Evolutionary conservation across 208 protist genomes (phyloP), one percentile per base, ranked within the genome.

Genomic region (Acanthamoeba royreba): DNA sequence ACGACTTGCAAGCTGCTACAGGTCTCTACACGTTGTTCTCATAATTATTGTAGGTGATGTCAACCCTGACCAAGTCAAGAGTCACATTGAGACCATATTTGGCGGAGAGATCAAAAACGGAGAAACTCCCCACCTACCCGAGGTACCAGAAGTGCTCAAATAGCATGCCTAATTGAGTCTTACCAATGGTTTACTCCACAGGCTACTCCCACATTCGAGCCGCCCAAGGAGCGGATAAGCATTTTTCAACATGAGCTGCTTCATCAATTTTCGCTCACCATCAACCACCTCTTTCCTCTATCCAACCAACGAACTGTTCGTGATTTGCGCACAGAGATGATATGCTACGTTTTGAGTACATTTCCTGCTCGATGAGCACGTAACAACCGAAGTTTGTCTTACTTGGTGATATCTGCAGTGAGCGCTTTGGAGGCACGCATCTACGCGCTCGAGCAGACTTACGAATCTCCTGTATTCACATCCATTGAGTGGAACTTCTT

Each of bases 221-320:
- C 79, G 11, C 43, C 79, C 19, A 58, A 19, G 33, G 79, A 87
- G 47, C 28, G 46, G 28, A 52, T 87, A 33, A 49, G 47, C 79
- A 87, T 87, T 35, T 87, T 87, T 38, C 79, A 87, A 22, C 79
- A 87, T 46, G 79, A 87, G 45, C 79, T 87, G 28, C 47, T 87
- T 19, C 79, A 87, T 40, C 79, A 87, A 46, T 87, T 87, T 58
- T 87, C 79, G 46, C 45, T 87, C 13, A 87, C 79, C 46, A 87
- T 87, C 46, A 87, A 87, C 47, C 46, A 61, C 38, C 47, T 87
- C 46, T 87, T 87, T 46, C 79, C 79, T 4, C 42, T 87, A 7
- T 58, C 79, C 47, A 58, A 58, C 47, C 47, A 87, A 61, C 42
- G 79, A n/a, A 87, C 79, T 31, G 79, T 87, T 13, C 42, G 47